Base-by-base conservation (phyloP, 257 asterid genomes). In the Salvia splendens region DNA sequence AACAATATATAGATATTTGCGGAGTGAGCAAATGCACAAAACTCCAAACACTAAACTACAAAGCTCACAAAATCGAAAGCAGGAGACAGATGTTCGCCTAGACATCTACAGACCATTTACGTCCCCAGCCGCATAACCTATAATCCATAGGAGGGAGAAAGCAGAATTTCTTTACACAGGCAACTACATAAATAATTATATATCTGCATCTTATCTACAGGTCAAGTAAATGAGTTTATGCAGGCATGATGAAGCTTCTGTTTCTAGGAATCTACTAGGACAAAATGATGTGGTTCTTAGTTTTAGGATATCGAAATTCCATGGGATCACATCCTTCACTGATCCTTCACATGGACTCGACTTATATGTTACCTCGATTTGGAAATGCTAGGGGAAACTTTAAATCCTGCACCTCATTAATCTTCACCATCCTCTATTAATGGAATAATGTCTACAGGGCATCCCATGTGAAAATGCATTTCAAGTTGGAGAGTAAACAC, bases 401-500 rank as follows among this genome's bases (percentile, higher is more conserved):
- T 41, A 72, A 56, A 65, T 45, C 54, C 20, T 41, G 43, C 46
- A 8, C 20, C 20, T 53, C 47, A n/a, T 35, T 56, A 24, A 48
- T 50, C 45, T 14, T 20, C 38, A 12, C 5, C 17, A 30, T 12
- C 56, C 8, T 69, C 62, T 17, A 55, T 48, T 45, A 35, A 45
- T 52, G 38, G 51, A 56, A 49, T 2, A 56, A 49, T 2, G 40
- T 33, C 8, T 2, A 12, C 48, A 20, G 38, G 33, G 32, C 35
- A 7, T 8, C 33, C 33, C 57, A 20, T 20, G 57, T 51, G 57
- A 32, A 46, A 67, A 67, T n/a, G 36, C 8, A 41, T 41, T 49
- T 70, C 69, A 76, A 12, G 72, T 32, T 32, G 72, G 75, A 57
- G 65, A 64, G 43, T 51, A 30, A 30, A 49, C 67, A 53, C 53